Base-by-base conservation (phyloP, 2,329 filamentous ascomycete genomes). In the Hypoxylon sp. region DNA sequence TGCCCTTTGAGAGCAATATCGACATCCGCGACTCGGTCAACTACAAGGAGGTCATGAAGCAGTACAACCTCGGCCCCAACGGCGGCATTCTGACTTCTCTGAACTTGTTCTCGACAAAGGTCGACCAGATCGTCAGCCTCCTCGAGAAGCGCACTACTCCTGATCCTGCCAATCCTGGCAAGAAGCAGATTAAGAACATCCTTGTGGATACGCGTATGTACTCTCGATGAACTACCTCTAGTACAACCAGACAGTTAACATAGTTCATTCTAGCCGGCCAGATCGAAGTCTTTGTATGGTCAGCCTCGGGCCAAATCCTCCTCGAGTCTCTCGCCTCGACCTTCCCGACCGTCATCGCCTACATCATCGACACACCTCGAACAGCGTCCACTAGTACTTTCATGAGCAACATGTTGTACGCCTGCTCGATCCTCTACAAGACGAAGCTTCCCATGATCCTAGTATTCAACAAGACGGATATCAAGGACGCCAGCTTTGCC, bases 361-460 rank as follows among this genome's bases (percentile, higher is more conserved):
- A 98, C 81, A 88, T 99, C 64, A 97, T 99, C 79, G 96, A 99
- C 80, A 99, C 96, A 1, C 96, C 96, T 2, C 90, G 96, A 57
- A 97, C 94, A 12, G 89, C 91, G 34, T 97, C 93, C 39, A 98
- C 96, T 0, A 94, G 91, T 68, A 99, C 96, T 0, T 99, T 99
- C 81, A 99, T 99, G 96, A 96, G 92, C 78, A 99, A 99, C 81
- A 99, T 99, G 96, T 89, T 99, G 45, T 99, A 99, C 79, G 96
- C 96, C 21, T 98, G 96, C 84, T 97, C 92, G 65, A 99, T 99
- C 70, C 87, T 99, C 14, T 99, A 99, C 87, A 98, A 98, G 84
- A 98, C 95, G 1, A 97, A 97, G 78, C 85, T 99, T 0, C 96
- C 96, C 23, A 99, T 99, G 96, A 96, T 99, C 57, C 83, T 99